Evolutionary conservation across 345 rosid genomes (phyloP).

Genomic region (Ceriops decandra): DNA sequence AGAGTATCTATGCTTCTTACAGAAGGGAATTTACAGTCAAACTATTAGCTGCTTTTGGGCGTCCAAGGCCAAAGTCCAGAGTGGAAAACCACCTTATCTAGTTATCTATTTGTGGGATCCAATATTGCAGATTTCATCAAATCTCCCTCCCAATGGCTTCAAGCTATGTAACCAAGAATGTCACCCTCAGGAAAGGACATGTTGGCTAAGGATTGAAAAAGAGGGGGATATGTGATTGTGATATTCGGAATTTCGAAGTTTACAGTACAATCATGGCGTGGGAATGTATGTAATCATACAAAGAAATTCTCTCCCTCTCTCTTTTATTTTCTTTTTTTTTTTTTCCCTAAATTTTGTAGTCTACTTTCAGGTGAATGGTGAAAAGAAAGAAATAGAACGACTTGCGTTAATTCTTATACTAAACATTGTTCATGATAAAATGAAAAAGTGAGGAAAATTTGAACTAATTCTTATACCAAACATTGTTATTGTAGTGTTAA

Average conservation of each 20-base stretch:
- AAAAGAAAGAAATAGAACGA: too few species aligned
- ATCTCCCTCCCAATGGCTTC: slow-evolving; percentile 5
- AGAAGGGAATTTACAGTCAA: neutral
- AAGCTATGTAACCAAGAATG: slow-evolving; percentile 10
- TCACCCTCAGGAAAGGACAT: slow-evolving; percentile 4
- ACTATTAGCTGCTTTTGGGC: neutral
- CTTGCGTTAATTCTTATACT: too few species aligned
- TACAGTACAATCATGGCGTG: too few species aligned
- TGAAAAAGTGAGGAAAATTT: too few species aligned
- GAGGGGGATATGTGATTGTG: neutral
- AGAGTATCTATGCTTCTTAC: neutral
- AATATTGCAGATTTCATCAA: slow-evolving; percentile 19
- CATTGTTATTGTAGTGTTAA: too few species aligned
- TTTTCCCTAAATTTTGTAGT: too few species aligned
- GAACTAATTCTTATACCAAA: too few species aligned
- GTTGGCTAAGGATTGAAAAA: slow-evolving; percentile 1
- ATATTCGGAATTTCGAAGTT: neutral
- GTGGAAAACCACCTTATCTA: slow-evolving; percentile 39
- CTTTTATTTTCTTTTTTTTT: too few species aligned
- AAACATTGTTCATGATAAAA: too few species aligned
- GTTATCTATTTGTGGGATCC: slow-evolving; percentile 29
- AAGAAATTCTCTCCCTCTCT: too few species aligned
- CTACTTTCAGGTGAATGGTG: too few species aligned
- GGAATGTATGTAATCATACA: too few species aligned
- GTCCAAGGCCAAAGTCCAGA: neutral